Conservation (phyloP, 257 asterid genomes). For the Nicotiana undulata region DNA sequence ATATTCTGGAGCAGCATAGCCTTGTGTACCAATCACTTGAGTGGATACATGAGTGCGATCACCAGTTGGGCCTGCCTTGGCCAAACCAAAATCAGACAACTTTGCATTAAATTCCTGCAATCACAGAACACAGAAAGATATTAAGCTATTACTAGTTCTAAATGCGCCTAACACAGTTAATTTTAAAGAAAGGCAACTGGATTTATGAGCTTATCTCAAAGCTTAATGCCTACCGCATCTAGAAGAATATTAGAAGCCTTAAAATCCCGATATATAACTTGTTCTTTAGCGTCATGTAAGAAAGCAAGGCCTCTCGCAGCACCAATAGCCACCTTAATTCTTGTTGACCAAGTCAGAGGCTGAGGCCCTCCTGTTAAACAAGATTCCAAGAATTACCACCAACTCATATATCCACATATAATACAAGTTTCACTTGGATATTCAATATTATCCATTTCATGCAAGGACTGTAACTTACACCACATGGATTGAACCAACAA, state of each 20-base stretch:
- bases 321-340: conserved; percentile 79
- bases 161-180: background rate
- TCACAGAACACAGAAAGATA: background rate
- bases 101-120: conserved; percentile 82
- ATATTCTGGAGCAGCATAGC: conserved; percentile 94
- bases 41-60: conserved; percentile 88
- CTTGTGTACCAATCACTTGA: conserved; percentile 84
- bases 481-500: background rate
- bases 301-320: conserved; percentile 84
- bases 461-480: background rate
- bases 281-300: conserved; percentile 79
- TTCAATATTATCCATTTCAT: background rate
- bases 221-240: conserved; percentile 48
- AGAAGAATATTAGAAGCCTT: conserved; percentile 89
- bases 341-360: conserved; percentile 72
- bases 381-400: background rate
- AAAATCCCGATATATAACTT: conserved; percentile 78
- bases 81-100: conserved; percentile 82
- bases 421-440: background rate
- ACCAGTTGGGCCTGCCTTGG: conserved; percentile 91
- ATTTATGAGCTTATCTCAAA: background rate
- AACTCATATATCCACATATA: background rate
- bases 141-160: background rate
- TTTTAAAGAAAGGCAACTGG: background rate
- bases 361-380: conserved; percentile 66